phyloP scores from a whole-genome alignment of 352 stramenopile species.

The Lagenidium sp. region DNA sequence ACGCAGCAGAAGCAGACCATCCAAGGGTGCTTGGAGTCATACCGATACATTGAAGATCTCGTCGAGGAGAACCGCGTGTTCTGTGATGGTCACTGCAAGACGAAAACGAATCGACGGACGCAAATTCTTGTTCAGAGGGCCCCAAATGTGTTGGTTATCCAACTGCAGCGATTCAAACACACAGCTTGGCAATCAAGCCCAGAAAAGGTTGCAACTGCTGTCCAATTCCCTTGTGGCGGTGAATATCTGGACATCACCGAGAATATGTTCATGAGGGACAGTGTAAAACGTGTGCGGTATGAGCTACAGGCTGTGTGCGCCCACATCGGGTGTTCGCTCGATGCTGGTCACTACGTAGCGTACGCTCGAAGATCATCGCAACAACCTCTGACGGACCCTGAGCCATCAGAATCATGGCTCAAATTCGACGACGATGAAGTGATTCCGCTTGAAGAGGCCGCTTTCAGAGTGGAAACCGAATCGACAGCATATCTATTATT shows the following conservation, averaged over 20 bases:
- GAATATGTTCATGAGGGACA: conserved; percentile 56
- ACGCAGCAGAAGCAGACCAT: conserved; percentile 31
- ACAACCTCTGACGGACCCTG: neutral
- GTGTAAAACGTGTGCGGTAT: conserved; percentile 31
- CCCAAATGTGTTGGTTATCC: conserved; percentile 42
- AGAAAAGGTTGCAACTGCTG: conserved; percentile 43
- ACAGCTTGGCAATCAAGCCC: conserved; percentile 14
- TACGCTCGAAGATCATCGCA: conserved; percentile 22
- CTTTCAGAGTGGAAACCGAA: conserved; percentile 38
- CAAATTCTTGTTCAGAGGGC: conserved; percentile 64
- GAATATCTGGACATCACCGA: conserved; percentile 46
- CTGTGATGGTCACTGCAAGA: conserved; percentile 52
- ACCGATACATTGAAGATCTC: conserved; percentile 50
- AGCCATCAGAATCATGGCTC: conserved; percentile 31
- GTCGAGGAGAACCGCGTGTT: conserved; percentile 57
- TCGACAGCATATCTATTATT: conserved; percentile 60
- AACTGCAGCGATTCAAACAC: conserved; percentile 67
- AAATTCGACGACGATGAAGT: conserved; percentile 67
- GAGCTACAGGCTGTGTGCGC: conserved; percentile 59
- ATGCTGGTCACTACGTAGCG: conserved; percentile 70
- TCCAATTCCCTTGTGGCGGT: conserved; percentile 46
- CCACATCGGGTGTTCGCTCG: conserved; percentile 48
- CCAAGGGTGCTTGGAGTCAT: conserved; percentile 36
- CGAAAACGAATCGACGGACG: conserved; percentile 56
- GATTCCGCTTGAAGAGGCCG: conserved; percentile 28